Conservation (phyloP, 1,284 basidiomycete genomes). For the Wallemia mellicola region DNA sequence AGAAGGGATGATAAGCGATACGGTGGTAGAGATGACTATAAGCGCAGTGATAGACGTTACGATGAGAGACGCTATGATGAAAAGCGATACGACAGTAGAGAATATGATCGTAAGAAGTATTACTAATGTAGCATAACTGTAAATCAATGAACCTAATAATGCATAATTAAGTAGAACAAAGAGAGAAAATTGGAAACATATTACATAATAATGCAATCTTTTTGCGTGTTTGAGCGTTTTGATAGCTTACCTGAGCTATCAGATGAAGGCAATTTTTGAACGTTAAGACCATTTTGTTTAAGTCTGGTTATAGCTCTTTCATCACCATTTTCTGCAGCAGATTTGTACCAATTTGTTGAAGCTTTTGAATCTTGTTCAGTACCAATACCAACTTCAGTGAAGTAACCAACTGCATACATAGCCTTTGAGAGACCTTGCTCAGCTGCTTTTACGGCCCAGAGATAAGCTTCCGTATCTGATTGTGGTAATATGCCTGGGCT, state of each 20-base stretch:
- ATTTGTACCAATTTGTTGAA: conserved; percentile 55
- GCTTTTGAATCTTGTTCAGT: conserved; percentile 31
- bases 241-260: conserved; percentile 7
- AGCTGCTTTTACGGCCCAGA: conserved; percentile 76
- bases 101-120: background rate
- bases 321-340: conserved; percentile 75
- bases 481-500: conserved; percentile 90
- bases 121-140: background rate
- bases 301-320: conserved; percentile 69
- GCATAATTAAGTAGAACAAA: background rate
- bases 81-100: background rate
- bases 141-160: background rate
- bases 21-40: background rate
- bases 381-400: conserved; percentile 65
- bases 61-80: background rate
- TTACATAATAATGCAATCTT: conserved; percentile 56
- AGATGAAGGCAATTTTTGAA: conserved; percentile 14
- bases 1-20: background rate
- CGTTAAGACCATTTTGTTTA: conserved; percentile 22
- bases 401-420: conserved; percentile 92
- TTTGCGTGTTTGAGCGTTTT: conserved; percentile 20
- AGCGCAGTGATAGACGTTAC: background rate
- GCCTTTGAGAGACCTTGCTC: conserved; percentile 70
- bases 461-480: conserved; percentile 84
- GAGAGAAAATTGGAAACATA: background rate